Conservation (phyloP, 768 basidiomycete genomes). For the Suillus weaverae region DNA sequence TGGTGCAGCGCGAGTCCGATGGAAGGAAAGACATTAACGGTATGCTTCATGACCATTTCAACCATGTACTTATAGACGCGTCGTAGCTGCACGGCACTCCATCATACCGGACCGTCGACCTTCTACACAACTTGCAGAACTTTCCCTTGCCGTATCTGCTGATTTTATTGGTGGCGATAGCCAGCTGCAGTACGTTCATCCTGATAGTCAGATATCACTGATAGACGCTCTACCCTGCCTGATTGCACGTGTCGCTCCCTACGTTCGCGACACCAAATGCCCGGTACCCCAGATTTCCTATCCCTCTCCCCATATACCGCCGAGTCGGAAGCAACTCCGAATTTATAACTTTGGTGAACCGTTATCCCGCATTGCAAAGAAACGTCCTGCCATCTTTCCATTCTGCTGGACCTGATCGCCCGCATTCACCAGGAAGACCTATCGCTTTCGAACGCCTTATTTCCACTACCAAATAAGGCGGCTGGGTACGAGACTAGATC, state of each 20-base stretch:
- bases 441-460: too few relatives aligned
- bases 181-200: neutral
- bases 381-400: constrained; percentile 53
- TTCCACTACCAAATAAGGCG: too few relatives aligned
- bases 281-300: constrained; percentile 27
- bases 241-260: constrained; percentile 46
- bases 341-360: constrained; percentile 64
- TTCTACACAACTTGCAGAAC: constrained; percentile 29
- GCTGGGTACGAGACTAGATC: too few relatives aligned
- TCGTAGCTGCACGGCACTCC: too few relatives aligned
- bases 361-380: constrained; percentile 43
- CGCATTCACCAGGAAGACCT: too few relatives aligned
- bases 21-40: too few relatives aligned
- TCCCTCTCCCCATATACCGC: constrained; percentile 32
- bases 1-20: too few relatives aligned
- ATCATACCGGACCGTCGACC: too few relatives aligned
- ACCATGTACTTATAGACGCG: too few relatives aligned
- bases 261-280: constrained; percentile 40
- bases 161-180: constrained; percentile 27
- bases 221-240: constrained; percentile 15
- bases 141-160: constrained; percentile 39
- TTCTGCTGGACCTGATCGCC: constrained; percentile 42
- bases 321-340: constrained; percentile 19
- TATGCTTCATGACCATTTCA: too few relatives aligned
- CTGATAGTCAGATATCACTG: neutral